These are phyloP conservation scores for Laetiporus sulphureus DNA, from an alignment of 1,284 basidiomycete species.

Conservation along the genomic window DNA sequence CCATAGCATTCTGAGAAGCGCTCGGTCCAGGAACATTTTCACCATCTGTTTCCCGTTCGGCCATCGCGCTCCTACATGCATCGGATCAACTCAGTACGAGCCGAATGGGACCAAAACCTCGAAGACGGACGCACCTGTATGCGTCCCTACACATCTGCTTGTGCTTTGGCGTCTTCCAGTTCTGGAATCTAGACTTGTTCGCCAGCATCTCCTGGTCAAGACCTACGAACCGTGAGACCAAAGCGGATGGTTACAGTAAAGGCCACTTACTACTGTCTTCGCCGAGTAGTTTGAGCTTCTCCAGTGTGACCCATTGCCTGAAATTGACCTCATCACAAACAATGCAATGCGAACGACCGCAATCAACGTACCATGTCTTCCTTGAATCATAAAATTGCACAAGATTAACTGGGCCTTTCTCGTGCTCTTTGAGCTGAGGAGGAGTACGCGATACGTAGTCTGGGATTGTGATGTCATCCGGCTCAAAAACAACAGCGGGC, in stretches of 20 bases:
- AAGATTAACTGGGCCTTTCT: slow-evolving; percentile 25
- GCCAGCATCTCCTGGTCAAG: slow-evolving; percentile 25
- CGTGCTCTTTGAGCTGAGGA: slow-evolving; percentile 4
- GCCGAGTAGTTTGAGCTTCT: slow-evolving; percentile 33
- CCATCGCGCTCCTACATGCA: neutral
- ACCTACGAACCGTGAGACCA: slow-evolving; percentile 9
- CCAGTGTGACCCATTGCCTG: slow-evolving; percentile 34
- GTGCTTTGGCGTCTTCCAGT: slow-evolving; percentile 22
- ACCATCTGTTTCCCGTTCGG: neutral
- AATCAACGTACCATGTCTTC: slow-evolving; percentile 35
- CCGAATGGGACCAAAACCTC: neutral
- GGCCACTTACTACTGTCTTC: slow-evolving; percentile 32
- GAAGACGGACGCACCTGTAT: slow-evolving; percentile 19
- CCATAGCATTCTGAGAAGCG: neutral
- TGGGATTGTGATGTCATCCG: slow-evolving; percentile 33
- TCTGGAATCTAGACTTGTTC: slow-evolving; percentile 22
- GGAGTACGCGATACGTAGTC: slow-evolving; percentile 22
- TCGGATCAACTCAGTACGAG: neutral
- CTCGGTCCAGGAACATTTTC: neutral
- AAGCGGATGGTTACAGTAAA: neutral
- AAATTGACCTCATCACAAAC: neutral
- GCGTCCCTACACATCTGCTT: slow-evolving; percentile 25
- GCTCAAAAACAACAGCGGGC: slow-evolving; percentile 37
- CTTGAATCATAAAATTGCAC: slow-evolving; percentile 43
- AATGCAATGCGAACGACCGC: neutral